These are phyloP conservation scores for Clonostachys rosea DNA, from an alignment of 2,329 filamentous ascomycete genomes.

Conservation along the genomic window DNA sequence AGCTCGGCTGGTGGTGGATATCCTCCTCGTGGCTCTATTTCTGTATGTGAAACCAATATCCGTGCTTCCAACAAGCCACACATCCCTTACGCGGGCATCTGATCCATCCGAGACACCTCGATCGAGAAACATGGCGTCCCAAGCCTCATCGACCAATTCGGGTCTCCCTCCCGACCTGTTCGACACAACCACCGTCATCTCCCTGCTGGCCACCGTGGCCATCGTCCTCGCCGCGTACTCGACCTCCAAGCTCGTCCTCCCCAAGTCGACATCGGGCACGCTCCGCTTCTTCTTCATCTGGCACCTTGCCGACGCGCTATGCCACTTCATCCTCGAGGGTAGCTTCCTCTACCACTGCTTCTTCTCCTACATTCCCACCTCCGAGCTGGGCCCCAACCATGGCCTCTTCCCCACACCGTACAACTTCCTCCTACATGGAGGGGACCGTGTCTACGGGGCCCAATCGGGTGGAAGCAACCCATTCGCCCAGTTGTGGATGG, in stretches of 20 bases:
- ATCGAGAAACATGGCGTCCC: too few relatives aligned
- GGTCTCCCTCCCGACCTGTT: conserved; percentile 50
- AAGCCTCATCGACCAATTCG: conserved; percentile 3
- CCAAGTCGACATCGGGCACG: conserved; percentile 45
- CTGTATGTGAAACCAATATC: too few relatives aligned
- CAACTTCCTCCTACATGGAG: conserved; percentile 44
- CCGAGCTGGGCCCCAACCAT: conserved; percentile 16
- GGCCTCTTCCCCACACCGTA: conserved; percentile 39
- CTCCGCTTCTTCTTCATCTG: conserved; percentile 83
- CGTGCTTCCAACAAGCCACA: not conserved
- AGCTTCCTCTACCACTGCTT: conserved; percentile 93
- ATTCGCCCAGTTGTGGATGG: conserved; percentile 62
- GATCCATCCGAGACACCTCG: too few relatives aligned
- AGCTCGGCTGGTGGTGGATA: too few relatives aligned
- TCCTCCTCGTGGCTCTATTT: too few relatives aligned
- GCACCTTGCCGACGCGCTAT: conserved; percentile 90
- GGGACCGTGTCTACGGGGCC: conserved; percentile 47
- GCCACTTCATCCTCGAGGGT: conserved; percentile 88
- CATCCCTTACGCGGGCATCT: not conserved
- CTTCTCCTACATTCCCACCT: conserved; percentile 49
- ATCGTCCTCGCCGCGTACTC: conserved; percentile 45
- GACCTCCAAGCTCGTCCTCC: conserved; percentile 39
- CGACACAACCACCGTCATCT: conserved; percentile 55
- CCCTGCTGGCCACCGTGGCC: conserved; percentile 48
- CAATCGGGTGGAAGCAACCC: conserved; percentile 50